phyloP scores from a whole-genome alignment of 106 monocot genomes.

The Phalaenopsis equestris region DNA sequence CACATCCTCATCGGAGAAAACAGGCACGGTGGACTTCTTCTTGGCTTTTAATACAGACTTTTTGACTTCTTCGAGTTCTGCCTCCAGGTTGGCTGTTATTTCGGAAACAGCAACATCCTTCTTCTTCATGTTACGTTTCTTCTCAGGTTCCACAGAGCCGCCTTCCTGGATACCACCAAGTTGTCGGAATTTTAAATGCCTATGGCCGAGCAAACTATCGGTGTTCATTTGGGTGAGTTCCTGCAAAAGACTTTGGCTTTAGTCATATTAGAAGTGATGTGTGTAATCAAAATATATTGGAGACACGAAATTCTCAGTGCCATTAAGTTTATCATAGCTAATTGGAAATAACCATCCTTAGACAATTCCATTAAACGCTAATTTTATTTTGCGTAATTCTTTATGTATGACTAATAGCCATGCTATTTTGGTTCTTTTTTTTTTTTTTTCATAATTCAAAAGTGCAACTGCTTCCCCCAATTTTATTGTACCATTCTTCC shows the following conservation, averaged over 20 bases:
- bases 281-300: too few species aligned
- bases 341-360: too few species aligned
- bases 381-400: too few species aligned
- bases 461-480: too few species aligned
- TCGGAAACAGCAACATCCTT: constrained; percentile 34
- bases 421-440: too few species aligned
- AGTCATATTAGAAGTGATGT: too few species aligned
- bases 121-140: constrained; percentile 66
- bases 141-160: constrained; percentile 42
- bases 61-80: constrained; percentile 29
- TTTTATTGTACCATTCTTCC: too few species aligned
- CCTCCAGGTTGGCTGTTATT: constrained; percentile 38
- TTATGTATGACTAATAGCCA: too few species aligned
- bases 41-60: constrained; percentile 16
- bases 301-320: too few species aligned
- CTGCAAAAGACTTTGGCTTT: constrained; percentile 13
- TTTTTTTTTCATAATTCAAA: too few species aligned
- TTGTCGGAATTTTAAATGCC: constrained; percentile 45
- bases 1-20: constrained; percentile 25
- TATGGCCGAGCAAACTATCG: constrained; percentile 40
- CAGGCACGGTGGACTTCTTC: constrained; percentile 15
- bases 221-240: constrained; percentile 41
- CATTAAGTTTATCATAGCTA: too few species aligned
- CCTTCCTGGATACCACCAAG: constrained; percentile 58
- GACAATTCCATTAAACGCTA: too few species aligned